Percentiles rank a stretch among this genome's conserved stretches.
phyloP scores from a whole-genome alignment of 495 filamentous ascomycete species.

The Neurospora sp. region DNA sequence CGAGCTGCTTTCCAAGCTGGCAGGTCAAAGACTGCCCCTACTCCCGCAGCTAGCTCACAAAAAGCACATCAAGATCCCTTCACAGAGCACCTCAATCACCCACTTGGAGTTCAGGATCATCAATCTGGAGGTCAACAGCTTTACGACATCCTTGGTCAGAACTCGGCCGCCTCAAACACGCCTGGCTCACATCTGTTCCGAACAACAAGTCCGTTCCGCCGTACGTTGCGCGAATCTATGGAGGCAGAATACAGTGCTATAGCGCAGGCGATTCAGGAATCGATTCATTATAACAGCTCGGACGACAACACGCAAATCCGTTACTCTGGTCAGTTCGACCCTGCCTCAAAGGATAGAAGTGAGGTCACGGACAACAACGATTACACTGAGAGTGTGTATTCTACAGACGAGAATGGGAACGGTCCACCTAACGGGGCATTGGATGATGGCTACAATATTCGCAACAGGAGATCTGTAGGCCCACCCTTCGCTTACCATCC shows the following conservation, averaged over 20 bases:
- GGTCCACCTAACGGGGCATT: background rate
- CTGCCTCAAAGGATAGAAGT: conserved; percentile 16
- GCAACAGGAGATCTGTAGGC: background rate
- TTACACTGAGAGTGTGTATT: conserved; percentile 37
- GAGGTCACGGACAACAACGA: conserved; percentile 21
- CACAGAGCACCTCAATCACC: background rate
- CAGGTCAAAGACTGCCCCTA: background rate
- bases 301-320: conserved; percentile 11
- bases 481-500: conserved; percentile 14
- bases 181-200: conserved; percentile 38
- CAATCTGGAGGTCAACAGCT: conserved; percentile 3
- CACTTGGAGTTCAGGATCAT: background rate
- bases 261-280: conserved; percentile 16
- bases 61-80: background rate
- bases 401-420: conserved; percentile 16
- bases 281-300: background rate
- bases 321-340: conserved; percentile 11
- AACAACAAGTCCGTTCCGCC: conserved; percentile 46
- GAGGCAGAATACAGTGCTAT: conserved; percentile 16
- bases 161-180: conserved; percentile 33
- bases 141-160: conserved; percentile 10
- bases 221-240: conserved; percentile 36
- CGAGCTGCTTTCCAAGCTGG: background rate
- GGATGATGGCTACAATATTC: background rate
- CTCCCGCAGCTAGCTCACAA: background rate